Conservation (phyloP, 768 basidiomycete genomes). For the Amanita inopinata region DNA sequence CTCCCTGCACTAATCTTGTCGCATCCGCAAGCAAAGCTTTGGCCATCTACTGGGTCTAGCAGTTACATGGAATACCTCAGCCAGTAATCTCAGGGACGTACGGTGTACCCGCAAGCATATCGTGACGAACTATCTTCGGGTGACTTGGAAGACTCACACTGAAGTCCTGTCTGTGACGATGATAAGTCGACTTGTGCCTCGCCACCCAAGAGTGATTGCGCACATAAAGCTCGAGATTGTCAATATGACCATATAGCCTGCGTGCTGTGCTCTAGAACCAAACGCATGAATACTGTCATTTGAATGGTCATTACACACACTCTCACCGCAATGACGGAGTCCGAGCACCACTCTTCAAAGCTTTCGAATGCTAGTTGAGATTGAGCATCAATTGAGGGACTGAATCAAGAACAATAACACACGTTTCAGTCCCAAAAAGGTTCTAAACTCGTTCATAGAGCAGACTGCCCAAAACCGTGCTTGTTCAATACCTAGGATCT, state of each 20-base stretch:
- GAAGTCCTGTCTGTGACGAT: conserved; percentile 18
- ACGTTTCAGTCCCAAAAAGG: conserved; percentile 39
- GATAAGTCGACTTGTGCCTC: neutral
- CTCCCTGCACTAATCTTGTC: conserved; percentile 41
- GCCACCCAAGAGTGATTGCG: neutral
- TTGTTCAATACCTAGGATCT: conserved; percentile 48
- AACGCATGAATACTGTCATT: neutral
- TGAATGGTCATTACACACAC: neutral
- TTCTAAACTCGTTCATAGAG: conserved; percentile 47
- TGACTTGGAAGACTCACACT: conserved; percentile 25
- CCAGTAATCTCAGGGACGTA: conserved; percentile 8
- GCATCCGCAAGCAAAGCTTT: conserved; percentile 45
- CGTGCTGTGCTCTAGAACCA: conserved; percentile 18
- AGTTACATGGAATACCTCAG: neutral
- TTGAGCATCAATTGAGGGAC: neutral
- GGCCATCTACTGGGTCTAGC: conserved; percentile 23
- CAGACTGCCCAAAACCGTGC: conserved; percentile 46
- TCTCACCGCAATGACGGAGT: conserved; percentile 33
- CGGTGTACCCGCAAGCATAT: conserved; percentile 53
- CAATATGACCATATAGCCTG: conserved; percentile 23
- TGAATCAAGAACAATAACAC: conserved; percentile 8
- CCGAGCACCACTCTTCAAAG: conserved; percentile 49
- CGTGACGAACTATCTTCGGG: conserved; percentile 18
- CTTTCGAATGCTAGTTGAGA: conserved; percentile 25
- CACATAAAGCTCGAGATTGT: conserved; percentile 27